These are phyloP conservation scores for Xylariaceae sp. DNA, from an alignment of 2,329 filamentous ascomycete species.

Conservation along the genomic window DNA sequence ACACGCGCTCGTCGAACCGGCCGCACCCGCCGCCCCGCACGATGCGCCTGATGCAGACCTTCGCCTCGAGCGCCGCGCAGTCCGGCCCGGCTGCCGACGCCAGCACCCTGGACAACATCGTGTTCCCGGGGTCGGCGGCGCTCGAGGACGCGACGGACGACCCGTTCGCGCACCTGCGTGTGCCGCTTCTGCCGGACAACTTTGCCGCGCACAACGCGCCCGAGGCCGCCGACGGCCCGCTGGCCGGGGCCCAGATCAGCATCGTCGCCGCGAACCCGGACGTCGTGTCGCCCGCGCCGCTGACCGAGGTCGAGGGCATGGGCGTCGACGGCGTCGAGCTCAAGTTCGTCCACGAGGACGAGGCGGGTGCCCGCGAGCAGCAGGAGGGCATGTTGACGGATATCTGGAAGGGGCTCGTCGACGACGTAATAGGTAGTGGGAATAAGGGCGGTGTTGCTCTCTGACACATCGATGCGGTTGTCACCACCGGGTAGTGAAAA, in stretches of 20 bases:
- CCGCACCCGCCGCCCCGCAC: conserved; percentile 44
- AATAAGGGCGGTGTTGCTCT: conserved; percentile 34
- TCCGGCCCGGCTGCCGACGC: conserved; percentile 37
- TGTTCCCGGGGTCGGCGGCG: conserved; percentile 53
- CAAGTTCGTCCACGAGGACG: conserved; percentile 51
- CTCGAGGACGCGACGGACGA: conserved; percentile 34
- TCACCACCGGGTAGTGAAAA: no score
- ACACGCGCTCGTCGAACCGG: conserved; percentile 40
- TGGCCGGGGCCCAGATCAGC: conserved; percentile 50
- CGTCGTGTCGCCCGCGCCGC: conserved; percentile 51
- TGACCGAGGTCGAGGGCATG: conserved; percentile 63
- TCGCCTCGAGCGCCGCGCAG: conserved; percentile 51
- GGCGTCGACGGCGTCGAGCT: conserved; percentile 59
- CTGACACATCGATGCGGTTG: conserved; percentile 20
- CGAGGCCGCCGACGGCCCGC: conserved; percentile 46
- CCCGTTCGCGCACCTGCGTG: conserved; percentile 49
- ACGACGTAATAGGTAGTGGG: conserved; percentile 46
- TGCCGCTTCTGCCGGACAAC: conserved; percentile 65
- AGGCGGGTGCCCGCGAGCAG: conserved; percentile 27
- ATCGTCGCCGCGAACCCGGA: conserved; percentile 62
- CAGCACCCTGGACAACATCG: conserved; percentile 53
- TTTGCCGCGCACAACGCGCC: conserved; percentile 48
- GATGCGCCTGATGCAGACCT: conserved; percentile 66
- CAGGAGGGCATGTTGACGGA: conserved; percentile 54
- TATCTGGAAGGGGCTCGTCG: conserved; percentile 60